Conservation (phyloP, 371 early-diverging fungal species). For the Apophysomyces trapeziformis region DNA sequence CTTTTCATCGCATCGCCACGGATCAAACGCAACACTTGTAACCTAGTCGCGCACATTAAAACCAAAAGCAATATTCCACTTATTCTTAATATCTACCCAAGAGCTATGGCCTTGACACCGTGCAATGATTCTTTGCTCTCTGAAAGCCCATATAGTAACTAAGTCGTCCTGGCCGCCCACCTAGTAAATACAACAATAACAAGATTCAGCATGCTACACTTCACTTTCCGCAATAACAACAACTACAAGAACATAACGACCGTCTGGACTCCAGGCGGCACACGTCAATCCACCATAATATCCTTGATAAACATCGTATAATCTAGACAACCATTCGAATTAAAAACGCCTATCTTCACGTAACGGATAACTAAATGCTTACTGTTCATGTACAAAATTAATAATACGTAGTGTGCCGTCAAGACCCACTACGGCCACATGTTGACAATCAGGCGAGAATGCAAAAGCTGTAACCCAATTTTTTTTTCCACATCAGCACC, state of each 20-base stretch:
- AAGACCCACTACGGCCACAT: constrained; percentile 77
- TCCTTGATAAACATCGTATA: constrained; percentile 72
- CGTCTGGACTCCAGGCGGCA: constrained; percentile 94
- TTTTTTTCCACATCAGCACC: not conserved
- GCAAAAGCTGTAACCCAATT: constrained; percentile 58
- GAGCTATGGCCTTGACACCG: constrained; percentile 95
- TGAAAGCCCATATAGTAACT: constrained; percentile 89
- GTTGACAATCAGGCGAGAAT: constrained; percentile 86
- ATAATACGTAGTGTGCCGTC: constrained; percentile 83
- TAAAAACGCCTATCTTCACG: not conserved
- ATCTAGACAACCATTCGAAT: constrained; percentile 22
- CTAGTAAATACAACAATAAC: constrained; percentile 20
- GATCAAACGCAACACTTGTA: constrained; percentile 90
- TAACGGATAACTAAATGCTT: constrained; percentile 1
- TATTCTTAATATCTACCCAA: constrained; percentile 62
- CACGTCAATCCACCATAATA: constrained; percentile 90
- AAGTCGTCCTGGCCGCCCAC: constrained; percentile 96
- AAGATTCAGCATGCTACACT: not conserved
- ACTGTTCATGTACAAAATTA: constrained; percentile 73
- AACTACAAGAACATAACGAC: constrained; percentile 84
- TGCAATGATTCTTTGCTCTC: constrained; percentile 78
- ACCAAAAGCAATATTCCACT: no score
- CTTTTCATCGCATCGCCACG: constrained; percentile 81
- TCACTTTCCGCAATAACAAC: not conserved
- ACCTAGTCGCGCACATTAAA: constrained; percentile 39